Conservation (phyloP, 106 monocot species). For the Allium fistulosum region DNA sequence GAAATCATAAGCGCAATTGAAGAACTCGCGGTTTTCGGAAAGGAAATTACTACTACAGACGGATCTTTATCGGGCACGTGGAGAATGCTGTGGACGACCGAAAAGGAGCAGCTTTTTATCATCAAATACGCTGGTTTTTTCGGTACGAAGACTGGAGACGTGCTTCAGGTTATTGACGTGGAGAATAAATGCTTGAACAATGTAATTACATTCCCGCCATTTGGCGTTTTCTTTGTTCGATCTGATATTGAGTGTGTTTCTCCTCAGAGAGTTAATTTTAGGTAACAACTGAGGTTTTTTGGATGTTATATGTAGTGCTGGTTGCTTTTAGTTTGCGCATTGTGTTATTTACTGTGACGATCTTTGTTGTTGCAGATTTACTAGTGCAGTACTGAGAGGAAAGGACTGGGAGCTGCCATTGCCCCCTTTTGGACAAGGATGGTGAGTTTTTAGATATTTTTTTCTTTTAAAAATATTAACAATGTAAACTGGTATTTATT, state of each 20-base stretch:
- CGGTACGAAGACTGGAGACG: conserved; percentile 73
- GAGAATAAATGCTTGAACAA: conserved; percentile 60
- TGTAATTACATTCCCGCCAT: conserved; percentile 91
- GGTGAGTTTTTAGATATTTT: conserved; percentile 32
- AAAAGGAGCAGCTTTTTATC: conserved; percentile 98
- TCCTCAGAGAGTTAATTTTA: conserved; percentile 82
- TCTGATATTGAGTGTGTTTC: conserved; percentile 46
- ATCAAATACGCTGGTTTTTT: conserved; percentile 60
- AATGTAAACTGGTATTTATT: no score
- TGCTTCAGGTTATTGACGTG: conserved; percentile 89
- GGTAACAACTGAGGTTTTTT: conserved; percentile 11
- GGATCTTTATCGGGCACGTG: conserved; percentile 69
- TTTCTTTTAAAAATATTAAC: no score
- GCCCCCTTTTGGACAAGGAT: conserved; percentile 95
- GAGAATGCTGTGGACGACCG: conserved; percentile 96
- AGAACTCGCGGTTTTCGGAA: conserved; percentile 33
- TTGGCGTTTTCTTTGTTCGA: conserved; percentile 83
- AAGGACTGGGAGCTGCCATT: conserved; percentile 81
- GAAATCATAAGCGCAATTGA: conserved; percentile 67
- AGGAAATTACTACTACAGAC: conserved; percentile 43
- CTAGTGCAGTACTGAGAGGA: conserved; percentile 77
- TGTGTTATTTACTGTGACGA: no score
- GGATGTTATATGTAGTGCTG: no score
- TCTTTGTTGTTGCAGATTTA: conserved; percentile 39
- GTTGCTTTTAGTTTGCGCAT: no score